phyloP scores from a whole-genome alignment of 2,329 filamentous ascomycete species.

The Alternaria arborescens region DNA sequence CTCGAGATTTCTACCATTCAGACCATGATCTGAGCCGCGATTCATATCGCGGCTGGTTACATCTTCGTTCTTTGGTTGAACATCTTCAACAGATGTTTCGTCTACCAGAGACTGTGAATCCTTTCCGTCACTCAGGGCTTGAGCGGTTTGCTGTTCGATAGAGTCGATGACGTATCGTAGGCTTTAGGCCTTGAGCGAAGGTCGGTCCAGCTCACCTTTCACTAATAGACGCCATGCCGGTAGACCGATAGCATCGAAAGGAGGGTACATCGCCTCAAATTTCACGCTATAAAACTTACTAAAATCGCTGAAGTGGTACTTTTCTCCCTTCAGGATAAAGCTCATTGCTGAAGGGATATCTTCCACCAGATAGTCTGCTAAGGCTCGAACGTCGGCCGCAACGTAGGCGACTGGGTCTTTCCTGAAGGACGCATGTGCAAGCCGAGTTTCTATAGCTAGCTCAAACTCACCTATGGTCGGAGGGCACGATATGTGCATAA shows the following conservation, averaged over 20 bases:
- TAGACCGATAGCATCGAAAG: neutral
- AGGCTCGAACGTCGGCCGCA: neutral
- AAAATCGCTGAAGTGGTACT: neutral
- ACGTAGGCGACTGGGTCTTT: neutral
- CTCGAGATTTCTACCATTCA: neutral
- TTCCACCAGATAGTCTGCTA: neutral
- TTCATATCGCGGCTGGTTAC: no score
- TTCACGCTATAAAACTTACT: neutral
- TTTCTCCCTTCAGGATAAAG: neutral
- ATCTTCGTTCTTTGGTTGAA: neutral
- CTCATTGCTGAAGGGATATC: neutral
- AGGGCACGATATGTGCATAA: neutral
- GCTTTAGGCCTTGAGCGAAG: neutral
- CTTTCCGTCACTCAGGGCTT: neutral
- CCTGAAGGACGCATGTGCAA: neutral
- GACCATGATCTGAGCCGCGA: neutral
- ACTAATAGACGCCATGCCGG: neutral
- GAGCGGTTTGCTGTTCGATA: neutral
- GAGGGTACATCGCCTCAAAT: neutral
- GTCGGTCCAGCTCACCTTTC: neutral
- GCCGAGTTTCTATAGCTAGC: neutral
- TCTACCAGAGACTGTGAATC: fast-evolving
- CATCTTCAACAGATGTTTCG: fast-evolving
- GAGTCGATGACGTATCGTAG: neutral
- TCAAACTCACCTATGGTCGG: neutral